Conservation (phyloP, 2,329 filamentous ascomycete species). For the Ophiosphaerella korrae region DNA sequence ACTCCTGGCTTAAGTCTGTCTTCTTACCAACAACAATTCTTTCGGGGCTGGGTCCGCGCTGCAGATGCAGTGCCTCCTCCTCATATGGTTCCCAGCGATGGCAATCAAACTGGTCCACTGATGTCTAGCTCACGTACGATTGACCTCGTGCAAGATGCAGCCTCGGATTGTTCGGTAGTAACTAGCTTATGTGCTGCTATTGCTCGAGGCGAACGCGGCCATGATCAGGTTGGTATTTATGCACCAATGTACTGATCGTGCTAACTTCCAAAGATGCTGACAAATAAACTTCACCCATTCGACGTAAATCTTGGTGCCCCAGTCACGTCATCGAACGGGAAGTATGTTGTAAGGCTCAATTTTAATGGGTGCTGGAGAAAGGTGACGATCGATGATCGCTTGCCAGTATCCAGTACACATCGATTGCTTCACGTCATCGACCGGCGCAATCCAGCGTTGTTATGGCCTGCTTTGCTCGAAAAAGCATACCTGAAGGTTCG, state of each 20-base stretch:
- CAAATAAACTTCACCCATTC: slow-evolving; percentile 76
- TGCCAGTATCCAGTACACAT: slow-evolving; percentile 76
- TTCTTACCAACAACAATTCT: slow-evolving; percentile 72
- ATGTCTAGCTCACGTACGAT: slow-evolving; percentile 66
- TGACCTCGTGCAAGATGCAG: slow-evolving; percentile 93
- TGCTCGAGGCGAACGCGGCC: slow-evolving; percentile 70
- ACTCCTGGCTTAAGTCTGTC: slow-evolving; percentile 73
- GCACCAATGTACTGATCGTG: neutral
- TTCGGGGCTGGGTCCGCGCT: slow-evolving; percentile 83
- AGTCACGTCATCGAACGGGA: slow-evolving; percentile 74
- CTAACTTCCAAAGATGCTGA: slow-evolving; percentile 63
- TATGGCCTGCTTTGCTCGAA: slow-evolving; percentile 93
- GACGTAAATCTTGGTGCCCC: slow-evolving; percentile 63
- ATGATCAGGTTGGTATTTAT: slow-evolving; percentile 64
- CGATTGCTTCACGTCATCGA: slow-evolving; percentile 87
- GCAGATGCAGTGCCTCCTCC: slow-evolving; percentile 65
- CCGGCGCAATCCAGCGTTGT: slow-evolving; percentile 74
- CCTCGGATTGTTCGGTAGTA: slow-evolving; percentile 95
- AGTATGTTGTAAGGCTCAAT: slow-evolving; percentile 89
- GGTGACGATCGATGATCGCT: slow-evolving; percentile 85
- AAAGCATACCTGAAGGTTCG: slow-evolving; percentile 96
- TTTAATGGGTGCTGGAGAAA: slow-evolving; percentile 93
- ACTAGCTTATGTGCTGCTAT: slow-evolving; percentile 88
- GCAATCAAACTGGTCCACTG: slow-evolving; percentile 48
- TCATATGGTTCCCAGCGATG: slow-evolving; percentile 40